phyloP scores from a whole-genome alignment of 495 filamentous ascomycete genomes.

The Penicillium waksmanii region DNA sequence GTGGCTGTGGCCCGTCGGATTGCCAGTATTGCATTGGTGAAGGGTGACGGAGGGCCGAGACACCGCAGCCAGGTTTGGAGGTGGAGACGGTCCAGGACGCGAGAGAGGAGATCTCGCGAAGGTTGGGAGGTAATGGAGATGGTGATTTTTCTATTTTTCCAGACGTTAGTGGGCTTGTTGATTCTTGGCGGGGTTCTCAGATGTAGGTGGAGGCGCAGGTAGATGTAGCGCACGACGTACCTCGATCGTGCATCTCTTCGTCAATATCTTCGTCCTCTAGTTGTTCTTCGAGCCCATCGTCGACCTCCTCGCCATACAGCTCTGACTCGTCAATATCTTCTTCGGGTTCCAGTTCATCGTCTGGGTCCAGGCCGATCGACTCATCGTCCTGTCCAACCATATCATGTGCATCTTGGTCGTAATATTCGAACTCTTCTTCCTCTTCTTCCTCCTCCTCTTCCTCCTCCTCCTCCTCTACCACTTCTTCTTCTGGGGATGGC shows the following conservation, averaged over 20 bases:
- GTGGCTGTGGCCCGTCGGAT: slow-evolving; percentile 94
- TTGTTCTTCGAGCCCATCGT: slow-evolving; percentile 45
- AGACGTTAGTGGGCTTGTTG: background rate
- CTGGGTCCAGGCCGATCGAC: slow-evolving; percentile 14
- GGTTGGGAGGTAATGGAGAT: slow-evolving; percentile 47
- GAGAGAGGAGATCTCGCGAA: slow-evolving; percentile 93
- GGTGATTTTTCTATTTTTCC: slow-evolving; percentile 35
- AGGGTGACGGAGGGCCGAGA: slow-evolving; percentile 80
- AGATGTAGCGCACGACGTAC: slow-evolving; percentile 21
- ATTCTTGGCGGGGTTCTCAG: background rate
- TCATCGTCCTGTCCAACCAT: slow-evolving; percentile 16
- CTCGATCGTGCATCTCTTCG: slow-evolving; percentile 46
- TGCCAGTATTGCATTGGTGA: slow-evolving; percentile 89
- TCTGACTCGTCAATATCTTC: slow-evolving; percentile 31
- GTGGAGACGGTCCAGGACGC: slow-evolving; percentile 92
- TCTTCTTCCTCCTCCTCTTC: slow-evolving; percentile 22
- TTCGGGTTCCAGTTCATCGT: slow-evolving; percentile 21
- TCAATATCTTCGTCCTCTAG: slow-evolving; percentile 43
- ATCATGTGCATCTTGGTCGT: slow-evolving; percentile 16
- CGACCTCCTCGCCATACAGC: slow-evolving; percentile 37
- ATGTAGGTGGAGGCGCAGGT: background rate
- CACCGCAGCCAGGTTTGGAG: slow-evolving; percentile 87
- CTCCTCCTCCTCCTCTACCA: slow-evolving; percentile 21
- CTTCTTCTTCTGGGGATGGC: slow-evolving; percentile 16
- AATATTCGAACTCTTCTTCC: slow-evolving; percentile 23